Conservation (phyloP, 169 alveolate species). For the Perkinsus chesapeaki region DNA sequence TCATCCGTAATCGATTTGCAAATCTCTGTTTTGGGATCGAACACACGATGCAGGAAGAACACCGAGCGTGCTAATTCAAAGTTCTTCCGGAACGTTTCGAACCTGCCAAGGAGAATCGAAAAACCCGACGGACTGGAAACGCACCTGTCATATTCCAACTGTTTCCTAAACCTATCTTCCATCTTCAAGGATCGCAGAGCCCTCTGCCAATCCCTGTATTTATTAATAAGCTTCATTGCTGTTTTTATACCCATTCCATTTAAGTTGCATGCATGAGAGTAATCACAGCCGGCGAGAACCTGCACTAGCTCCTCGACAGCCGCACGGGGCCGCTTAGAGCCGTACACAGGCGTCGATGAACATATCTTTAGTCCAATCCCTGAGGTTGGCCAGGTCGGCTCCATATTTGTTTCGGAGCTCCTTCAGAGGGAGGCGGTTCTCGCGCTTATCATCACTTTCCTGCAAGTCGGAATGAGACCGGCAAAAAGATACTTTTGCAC, state of each 20-base stretch:
- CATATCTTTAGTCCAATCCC: not conserved
- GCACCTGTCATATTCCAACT: not conserved
- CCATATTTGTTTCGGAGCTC: not conserved
- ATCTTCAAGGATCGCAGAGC: not conserved
- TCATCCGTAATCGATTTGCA: not conserved
- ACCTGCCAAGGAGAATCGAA: not conserved
- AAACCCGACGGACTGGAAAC: not conserved
- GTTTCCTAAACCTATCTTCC: not conserved
- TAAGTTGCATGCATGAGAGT: not conserved
- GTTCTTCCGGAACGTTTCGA: not conserved
- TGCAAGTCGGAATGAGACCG: not conserved
- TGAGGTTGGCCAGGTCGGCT: not conserved
- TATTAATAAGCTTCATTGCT: not conserved
- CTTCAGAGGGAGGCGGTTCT: not conserved
- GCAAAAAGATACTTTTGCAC: not conserved
- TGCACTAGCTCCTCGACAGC: not conserved
- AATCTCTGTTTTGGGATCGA: not conserved
- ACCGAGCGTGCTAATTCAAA: not conserved
- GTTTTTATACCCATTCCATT: not conserved
- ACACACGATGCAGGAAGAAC: not conserved
- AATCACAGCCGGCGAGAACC: conserved; percentile 8
- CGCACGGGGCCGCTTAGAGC: not conserved
- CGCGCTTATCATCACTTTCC: not conserved
- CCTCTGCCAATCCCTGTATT: not conserved
- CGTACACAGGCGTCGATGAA: not conserved